Base-by-base conservation (phyloP, 202 grass and related monocot species). In the Panicum hallii region DNA sequence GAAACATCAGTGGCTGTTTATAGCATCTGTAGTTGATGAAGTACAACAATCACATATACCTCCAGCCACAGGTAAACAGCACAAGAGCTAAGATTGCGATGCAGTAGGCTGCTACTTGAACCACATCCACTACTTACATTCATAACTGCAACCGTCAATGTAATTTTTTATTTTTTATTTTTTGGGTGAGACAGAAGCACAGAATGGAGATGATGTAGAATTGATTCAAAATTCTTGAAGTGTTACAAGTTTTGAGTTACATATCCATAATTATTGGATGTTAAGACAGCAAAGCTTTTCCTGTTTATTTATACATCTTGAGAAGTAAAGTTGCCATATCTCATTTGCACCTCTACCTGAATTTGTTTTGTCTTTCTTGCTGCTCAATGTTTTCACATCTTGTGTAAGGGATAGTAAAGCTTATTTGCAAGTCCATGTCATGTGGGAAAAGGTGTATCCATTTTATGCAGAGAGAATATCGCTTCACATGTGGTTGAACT, bases 111-210 rank as follows among this genome's bases (percentile, higher is more conserved):
- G 77, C 49, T 72, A 77, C 77, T 77, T 69, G 79, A 84, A 89
- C 84, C 77, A 13, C 63, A 70, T 77, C 72, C 7, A 30, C 67
- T 83, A 90, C 52, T 64, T 73, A 84, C 83, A 84, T 82, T 91
- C 80, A 80, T 79, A 87, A 77, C 87, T 62, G 69, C 75, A 73
- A 71, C 30, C 26, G 20, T 47, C 61, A 23, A 67, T 92, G 85
- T 90, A 93, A 72, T 88, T 91, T 85, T 90, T 85, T 42, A 19
- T 53, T 80, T 89, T 79, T n/a, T 42, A 70, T 84, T 83, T 78
- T 91, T 75, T 63, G 64, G 62, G 80, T 83, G 85, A 70, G 47
- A 73, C 75, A 75, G 16, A 80, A 78, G 76, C 61, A 83, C 71
- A 79, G 17, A 81, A 74, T 83, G 87, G 73, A 82, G 72, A 77